Base-by-base conservation (phyloP, 306 rosid genomes). In the Acacia confusa region DNA sequence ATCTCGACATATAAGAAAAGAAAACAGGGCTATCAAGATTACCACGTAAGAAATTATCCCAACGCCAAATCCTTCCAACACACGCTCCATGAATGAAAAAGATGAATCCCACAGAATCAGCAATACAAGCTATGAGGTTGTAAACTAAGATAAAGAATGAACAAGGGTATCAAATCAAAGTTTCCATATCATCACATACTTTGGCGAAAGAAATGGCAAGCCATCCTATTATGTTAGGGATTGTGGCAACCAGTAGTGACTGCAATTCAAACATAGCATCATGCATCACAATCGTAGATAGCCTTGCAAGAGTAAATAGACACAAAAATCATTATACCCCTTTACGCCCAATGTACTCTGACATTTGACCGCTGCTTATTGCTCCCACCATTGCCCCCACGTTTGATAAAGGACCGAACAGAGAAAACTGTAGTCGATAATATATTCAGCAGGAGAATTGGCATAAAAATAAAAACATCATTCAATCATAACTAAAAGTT, bases 41-140 rank as follows among this genome's bases (percentile, higher is more conserved):
- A 93, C 98, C 98, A 92, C 92, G 71, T 93, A 93, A 64, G 98
- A 93, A 79, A 93, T 90, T 25, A 93, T 93, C 78, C 98, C 98
- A 48, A 93, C 98, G 47, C 98, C 98, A 86, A 93, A 93, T 77
- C 98, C 98, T 93, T 89, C 98, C 86, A 93, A 80, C 79, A 93
- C 79, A 72, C 97, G 88, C 78, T 97, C 98, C 97, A 93, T 89
- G 85, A 78, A 93, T 72, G 90, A 86, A 82, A 93, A 91, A 20
- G 98, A 90, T 11, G 88, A 81, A 53, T 93, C 98, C 98, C 91
- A 81, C 50, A 84, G 64, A 79, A 76, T 24, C 75, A 75, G 74
- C 36, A 60, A 63, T 52, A 1, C 70, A 53, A 53, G 25, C 15
- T 25, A 36, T 74, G 28, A 72, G 74, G 38, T 34, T 71, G 55